phyloP scores from a whole-genome alignment of 495 filamentous ascomycete species.

The Tetracladium setigerum region DNA sequence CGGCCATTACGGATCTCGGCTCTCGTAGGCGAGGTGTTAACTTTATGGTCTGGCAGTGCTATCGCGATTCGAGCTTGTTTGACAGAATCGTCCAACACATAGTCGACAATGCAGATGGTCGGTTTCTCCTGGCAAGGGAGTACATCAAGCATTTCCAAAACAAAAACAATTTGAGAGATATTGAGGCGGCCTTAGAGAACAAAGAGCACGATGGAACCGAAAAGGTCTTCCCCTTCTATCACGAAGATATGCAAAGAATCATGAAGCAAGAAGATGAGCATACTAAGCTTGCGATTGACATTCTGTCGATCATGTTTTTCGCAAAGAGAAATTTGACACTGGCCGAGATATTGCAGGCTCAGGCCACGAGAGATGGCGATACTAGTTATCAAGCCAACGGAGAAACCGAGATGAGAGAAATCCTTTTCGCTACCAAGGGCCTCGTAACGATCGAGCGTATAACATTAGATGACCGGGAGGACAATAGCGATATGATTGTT shows the following conservation, averaged over 20 bases:
- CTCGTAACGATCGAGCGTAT: constrained; percentile 13
- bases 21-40: not conserved
- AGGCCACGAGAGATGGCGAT: constrained; percentile 17
- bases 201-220: constrained; percentile 10
- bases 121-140: constrained; percentile 21
- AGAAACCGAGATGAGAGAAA: constrained; percentile 7
- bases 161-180: constrained; percentile 9
- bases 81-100: constrained; percentile 15
- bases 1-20: not conserved
- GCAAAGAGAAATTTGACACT: constrained; percentile 18
- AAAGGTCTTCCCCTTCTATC: constrained; percentile 17
- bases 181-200: constrained; percentile 7
- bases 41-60: constrained; percentile 12
- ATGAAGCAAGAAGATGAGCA: constrained; percentile 3
- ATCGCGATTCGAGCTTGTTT: constrained; percentile 9
- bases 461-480: no score
- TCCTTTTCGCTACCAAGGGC: constrained; percentile 20
- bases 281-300: constrained; percentile 2
- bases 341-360: constrained; percentile 20
- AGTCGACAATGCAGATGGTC: constrained; percentile 15
- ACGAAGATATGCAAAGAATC: constrained; percentile 18
- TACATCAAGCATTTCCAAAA: constrained; percentile 15
- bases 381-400: constrained; percentile 3
- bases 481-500: constrained; percentile 7
- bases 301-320: constrained; percentile 16